Percentiles rank a stretch among this genome's conserved stretches.
These are phyloP conservation scores for Claviceps cyperi DNA, from an alignment of 2,329 filamentous ascomycete genomes.

Conservation along the genomic window DNA sequence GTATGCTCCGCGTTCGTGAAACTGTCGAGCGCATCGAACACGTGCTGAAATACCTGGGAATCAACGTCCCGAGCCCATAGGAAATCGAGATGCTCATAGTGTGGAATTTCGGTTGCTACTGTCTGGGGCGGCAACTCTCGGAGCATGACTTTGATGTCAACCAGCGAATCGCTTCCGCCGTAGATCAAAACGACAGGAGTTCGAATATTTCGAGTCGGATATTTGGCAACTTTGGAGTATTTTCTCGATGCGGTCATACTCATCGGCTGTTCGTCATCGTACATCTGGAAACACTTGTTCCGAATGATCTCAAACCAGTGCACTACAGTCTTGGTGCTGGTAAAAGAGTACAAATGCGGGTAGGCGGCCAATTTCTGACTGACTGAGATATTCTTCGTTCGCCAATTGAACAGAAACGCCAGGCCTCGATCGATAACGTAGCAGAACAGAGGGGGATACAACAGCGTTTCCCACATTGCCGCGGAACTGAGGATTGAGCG, in stretches of 20 bases:
- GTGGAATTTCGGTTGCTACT: conserved; percentile 69
- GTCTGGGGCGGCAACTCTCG: conserved; percentile 76
- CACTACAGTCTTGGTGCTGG: conserved; percentile 89
- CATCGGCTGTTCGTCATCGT: conserved; percentile 79
- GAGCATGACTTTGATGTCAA: conserved; percentile 88
- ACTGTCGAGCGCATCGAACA: conserved; percentile 74
- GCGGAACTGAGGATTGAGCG: conserved; percentile 83
- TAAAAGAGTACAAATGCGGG: conserved; percentile 90
- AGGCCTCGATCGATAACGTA: conserved; percentile 73
- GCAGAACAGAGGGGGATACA: conserved; percentile 90
- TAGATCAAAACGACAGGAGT: conserved; percentile 90
- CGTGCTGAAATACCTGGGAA: conserved; percentile 72
- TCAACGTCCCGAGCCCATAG: conserved; percentile 84
- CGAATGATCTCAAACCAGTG: conserved; percentile 99
- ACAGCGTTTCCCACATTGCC: conserved; percentile 92
- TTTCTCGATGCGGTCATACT: conserved; percentile 57
- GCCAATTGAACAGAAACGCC: conserved; percentile 80
- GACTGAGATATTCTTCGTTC: conserved; percentile 64
- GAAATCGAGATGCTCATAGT: conserved; percentile 96
- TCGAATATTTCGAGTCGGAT: conserved; percentile 92
- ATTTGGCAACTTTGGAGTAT: conserved; percentile 92
- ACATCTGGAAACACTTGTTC: conserved; percentile 95
- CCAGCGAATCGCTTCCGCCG: conserved; percentile 81
- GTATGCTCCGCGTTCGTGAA: conserved; percentile 46
- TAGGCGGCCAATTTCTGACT: conserved; percentile 93